Conservation (phyloP, 2,329 filamentous ascomycete species). For the Rhynchosporium agropyri region DNA sequence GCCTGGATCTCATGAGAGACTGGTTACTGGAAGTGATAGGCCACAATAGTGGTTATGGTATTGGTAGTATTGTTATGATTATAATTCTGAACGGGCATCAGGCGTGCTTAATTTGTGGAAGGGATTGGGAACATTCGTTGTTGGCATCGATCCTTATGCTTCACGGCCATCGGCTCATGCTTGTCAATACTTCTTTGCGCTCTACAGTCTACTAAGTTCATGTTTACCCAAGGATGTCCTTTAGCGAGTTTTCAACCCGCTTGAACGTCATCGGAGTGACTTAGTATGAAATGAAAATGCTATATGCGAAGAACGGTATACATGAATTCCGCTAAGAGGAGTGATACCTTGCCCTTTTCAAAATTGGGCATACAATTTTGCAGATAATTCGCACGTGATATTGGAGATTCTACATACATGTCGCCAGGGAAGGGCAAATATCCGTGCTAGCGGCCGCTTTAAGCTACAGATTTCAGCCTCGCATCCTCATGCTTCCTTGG, state of each 20-base stretch:
- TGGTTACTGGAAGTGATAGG: background rate
- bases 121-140: background rate
- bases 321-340: no score
- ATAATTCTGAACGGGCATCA: background rate
- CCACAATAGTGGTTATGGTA: background rate
- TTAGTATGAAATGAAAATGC: no score
- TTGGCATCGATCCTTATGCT: background rate
- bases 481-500: background rate
- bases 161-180: background rate
- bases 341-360: no score
- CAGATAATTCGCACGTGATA: no score
- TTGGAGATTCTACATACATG: no score
- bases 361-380: no score
- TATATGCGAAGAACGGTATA: no score
- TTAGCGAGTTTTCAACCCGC: background rate
- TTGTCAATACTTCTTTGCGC: background rate
- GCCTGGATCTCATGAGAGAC: background rate
- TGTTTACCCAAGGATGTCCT: background rate
- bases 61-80: background rate
- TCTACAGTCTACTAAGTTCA: background rate
- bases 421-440: no score
- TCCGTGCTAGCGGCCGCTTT: slow-evolving; percentile 4
- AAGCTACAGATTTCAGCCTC: slow-evolving; percentile 9
- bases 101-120: background rate
- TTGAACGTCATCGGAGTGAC: no score